These are phyloP conservation scores for Epichloe coenophiala DNA, from an alignment of 2,329 filamentous ascomycete species.

Conservation along the genomic window DNA sequence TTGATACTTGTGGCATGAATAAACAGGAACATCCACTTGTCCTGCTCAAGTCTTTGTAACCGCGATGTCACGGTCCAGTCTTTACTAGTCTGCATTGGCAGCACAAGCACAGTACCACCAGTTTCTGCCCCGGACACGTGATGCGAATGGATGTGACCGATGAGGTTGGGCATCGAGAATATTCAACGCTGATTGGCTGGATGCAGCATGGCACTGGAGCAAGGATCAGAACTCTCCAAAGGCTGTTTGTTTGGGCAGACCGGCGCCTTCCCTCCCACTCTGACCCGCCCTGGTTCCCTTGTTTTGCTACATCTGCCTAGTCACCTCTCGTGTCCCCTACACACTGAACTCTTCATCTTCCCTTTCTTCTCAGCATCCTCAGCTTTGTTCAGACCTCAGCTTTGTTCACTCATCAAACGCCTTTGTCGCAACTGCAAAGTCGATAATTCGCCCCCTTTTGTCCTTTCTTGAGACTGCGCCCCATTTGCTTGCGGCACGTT, in stretches of 20 bases:
- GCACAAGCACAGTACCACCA: too few species aligned
- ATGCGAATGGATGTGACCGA: too few species aligned
- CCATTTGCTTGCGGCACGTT: not conserved
- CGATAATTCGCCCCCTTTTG: not conserved
- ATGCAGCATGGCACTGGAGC: too few species aligned
- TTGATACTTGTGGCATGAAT: too few species aligned
- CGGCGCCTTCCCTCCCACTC: not conserved
- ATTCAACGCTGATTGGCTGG: too few species aligned
- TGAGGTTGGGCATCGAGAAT: too few species aligned
- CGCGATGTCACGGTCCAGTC: too few species aligned
- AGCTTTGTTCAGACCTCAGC: conserved; percentile 1
- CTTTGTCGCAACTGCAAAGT: conserved; percentile 1
- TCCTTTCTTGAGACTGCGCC: not conserved
- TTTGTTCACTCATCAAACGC: not conserved
- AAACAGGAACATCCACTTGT: too few species aligned
- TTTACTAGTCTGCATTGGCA: too few species aligned
- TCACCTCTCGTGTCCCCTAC: not conserved
- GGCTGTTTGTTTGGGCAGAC: not conserved
- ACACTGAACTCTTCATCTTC: not conserved
- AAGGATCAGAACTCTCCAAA: too few species aligned
- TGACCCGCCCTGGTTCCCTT: not conserved
- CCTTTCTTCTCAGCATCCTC: not conserved
- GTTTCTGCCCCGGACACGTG: too few species aligned
- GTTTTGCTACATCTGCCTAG: not conserved
- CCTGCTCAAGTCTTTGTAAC: too few species aligned